Percentiles rank a stretch among this genome's conserved stretches.
Conservation (phyloP, 495 filamentous ascomycete species). For the Collariella sp. region DNA sequence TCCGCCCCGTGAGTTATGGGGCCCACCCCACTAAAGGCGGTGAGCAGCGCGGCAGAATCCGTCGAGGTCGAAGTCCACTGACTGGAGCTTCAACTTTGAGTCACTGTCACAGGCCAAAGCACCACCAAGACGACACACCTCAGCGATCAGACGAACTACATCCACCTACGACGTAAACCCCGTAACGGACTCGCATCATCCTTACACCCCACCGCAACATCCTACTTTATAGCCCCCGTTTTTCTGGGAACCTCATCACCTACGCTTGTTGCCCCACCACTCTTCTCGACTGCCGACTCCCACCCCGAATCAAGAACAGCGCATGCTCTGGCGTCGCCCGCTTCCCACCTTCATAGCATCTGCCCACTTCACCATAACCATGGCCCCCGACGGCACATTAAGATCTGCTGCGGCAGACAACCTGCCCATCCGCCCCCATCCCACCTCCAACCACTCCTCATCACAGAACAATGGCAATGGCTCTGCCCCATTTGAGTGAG, state of each 20-base stretch:
- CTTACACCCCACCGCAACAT: no score
- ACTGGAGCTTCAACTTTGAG: neutral
- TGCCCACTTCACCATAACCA: conserved; percentile 13
- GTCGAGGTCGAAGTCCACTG: neutral
- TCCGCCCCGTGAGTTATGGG: neutral
- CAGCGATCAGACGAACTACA: neutral
- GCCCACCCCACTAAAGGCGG: neutral
- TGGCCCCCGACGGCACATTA: conserved; percentile 14
- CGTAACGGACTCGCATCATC: no score
- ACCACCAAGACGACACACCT: neutral
- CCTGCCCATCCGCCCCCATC: conserved; percentile 10
- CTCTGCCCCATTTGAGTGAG: conserved; percentile 22
- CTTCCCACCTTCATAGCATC: conserved; percentile 19
- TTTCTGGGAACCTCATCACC: neutral
- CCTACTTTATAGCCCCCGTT: neutral
- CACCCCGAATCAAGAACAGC: neutral
- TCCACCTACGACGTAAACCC: no score
- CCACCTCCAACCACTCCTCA: neutral
- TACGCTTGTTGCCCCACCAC: neutral
- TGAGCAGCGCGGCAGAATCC: neutral
- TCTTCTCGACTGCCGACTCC: neutral
- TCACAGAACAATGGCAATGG: conserved; percentile 16
- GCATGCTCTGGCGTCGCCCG: conserved; percentile 20
- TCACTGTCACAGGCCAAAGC: neutral
- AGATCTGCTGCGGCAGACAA: neutral